Conservation (phyloP, 352 stramenopile species). For the Globisporangium heterothallicum region DNA sequence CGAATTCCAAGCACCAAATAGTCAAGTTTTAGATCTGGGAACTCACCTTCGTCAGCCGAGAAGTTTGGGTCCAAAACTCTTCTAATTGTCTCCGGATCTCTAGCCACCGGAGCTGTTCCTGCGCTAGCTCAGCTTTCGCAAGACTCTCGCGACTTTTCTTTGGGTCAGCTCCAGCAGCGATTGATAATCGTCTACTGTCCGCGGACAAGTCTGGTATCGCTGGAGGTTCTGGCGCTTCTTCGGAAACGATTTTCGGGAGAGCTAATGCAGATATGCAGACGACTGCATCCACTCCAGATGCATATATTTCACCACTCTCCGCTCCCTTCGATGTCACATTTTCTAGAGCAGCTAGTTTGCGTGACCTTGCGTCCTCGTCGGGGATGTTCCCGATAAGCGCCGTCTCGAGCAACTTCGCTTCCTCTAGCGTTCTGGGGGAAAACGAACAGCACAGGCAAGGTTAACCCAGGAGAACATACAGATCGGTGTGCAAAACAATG, state of each 20-base stretch:
- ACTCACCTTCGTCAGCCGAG: conserved; percentile 8
- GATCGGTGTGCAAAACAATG: neutral
- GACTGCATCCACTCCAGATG: conserved; percentile 3
- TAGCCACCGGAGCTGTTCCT: neutral
- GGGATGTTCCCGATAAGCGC: conserved; percentile 14
- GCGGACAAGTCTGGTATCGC: neutral
- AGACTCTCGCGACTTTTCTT: conserved; percentile 10
- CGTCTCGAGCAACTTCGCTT: conserved; percentile 54
- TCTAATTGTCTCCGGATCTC: conserved; percentile 10
- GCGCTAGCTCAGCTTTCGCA: conserved; percentile 1
- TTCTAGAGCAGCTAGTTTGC: conserved; percentile 9
- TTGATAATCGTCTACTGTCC: conserved; percentile 1
- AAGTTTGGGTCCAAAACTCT: conserved; percentile 14
- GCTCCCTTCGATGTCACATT: neutral
- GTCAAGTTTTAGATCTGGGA: neutral
- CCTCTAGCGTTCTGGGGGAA: conserved; percentile 29
- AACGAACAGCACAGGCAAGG: neutral
- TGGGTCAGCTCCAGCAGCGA: neutral
- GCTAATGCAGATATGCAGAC: conserved; percentile 1
- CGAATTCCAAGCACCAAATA: neutral
- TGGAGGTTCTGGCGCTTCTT: neutral
- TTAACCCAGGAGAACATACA: too few relatives aligned
- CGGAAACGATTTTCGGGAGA: neutral
- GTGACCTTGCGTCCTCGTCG: conserved; percentile 9
- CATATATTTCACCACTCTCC: conserved; percentile 4